Evolutionary conservation across 2,329 filamentous ascomycete genomes (phyloP).

Genomic region (Nectriaceae sp.): DNA sequence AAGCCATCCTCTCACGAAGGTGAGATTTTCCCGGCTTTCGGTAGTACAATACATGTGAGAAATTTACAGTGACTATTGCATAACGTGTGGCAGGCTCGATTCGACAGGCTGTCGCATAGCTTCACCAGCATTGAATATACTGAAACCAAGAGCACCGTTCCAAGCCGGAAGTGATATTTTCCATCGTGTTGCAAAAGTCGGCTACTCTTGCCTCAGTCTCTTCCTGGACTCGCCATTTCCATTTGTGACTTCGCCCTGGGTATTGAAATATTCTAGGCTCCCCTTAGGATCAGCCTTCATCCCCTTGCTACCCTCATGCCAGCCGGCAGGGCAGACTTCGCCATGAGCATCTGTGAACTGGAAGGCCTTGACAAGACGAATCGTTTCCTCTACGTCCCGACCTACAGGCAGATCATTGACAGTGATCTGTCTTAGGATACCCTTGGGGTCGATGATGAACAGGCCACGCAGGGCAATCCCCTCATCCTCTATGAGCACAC

Average conservation of each 20-base stretch:
- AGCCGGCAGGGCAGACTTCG: slow-evolving; percentile 64
- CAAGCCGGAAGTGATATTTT: too few relatives aligned
- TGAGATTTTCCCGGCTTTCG: too few relatives aligned
- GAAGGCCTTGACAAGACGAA: slow-evolving; percentile 70
- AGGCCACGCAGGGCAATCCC: slow-evolving; percentile 64
- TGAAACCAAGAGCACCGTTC: too few relatives aligned
- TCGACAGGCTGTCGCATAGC: too few relatives aligned
- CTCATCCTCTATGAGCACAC: slow-evolving; percentile 64
- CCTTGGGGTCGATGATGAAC: slow-evolving; percentile 68
- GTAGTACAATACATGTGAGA: too few relatives aligned
- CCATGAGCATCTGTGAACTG: slow-evolving; percentile 86
- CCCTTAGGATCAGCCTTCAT: slow-evolving; percentile 56
- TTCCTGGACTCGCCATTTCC: slow-evolving; percentile 19
- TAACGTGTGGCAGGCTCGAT: too few relatives aligned
- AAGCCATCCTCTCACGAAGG: too few relatives aligned
- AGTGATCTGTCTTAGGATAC: slow-evolving; percentile 62
- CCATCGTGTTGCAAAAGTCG: too few relatives aligned
- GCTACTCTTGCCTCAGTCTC: slow-evolving; percentile 20
- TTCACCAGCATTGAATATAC: too few relatives aligned
- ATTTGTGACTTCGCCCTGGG: slow-evolving; percentile 18
- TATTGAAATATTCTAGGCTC: slow-evolving; percentile 49
- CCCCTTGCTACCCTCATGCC: slow-evolving; percentile 48
- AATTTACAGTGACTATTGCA: too few relatives aligned
- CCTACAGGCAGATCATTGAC: slow-evolving; percentile 67
- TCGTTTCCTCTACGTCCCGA: slow-evolving; percentile 64